A percentile compares a stretch with the other conserved stretches of the same genome.
These are phyloP conservation scores for Cyberlindnera lachancei DNA, from an alignment of 805 yeast genomes.

Conservation along the genomic window DNA sequence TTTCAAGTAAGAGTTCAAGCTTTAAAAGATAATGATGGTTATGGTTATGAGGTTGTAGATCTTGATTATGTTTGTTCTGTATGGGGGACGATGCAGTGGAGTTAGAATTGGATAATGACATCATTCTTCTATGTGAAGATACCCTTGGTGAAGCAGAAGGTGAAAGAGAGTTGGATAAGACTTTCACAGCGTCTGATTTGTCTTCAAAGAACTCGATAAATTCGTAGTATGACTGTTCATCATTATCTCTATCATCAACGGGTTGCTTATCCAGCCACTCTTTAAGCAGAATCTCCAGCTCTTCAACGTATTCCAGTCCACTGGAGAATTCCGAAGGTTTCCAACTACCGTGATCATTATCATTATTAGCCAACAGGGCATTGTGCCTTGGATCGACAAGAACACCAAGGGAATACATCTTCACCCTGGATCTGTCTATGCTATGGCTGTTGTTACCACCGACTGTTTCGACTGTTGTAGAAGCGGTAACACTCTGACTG, in stretches of 20 bases:
- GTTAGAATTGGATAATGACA: background rate
- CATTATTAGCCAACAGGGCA: constrained; percentile 7
- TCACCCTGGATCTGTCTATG: constrained; percentile 36
- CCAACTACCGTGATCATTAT: constrained; percentile 31
- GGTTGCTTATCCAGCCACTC: no score
- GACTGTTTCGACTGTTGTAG: no score
- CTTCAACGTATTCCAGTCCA: constrained; percentile 37
- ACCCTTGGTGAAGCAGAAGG: constrained; percentile 7
- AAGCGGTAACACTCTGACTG: constrained; percentile 34
- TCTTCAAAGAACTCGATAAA: constrained; percentile 21
- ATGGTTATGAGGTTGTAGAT: background rate
- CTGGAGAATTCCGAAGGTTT: constrained; percentile 33
- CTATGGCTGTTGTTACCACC: no score
- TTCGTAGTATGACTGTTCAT: constrained; percentile 12
- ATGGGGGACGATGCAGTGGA: no score
- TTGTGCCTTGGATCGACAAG: constrained; percentile 37
- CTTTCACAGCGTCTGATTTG: constrained; percentile 8
- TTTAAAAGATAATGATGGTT: constrained; percentile 38
- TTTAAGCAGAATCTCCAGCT: constrained; percentile 24
- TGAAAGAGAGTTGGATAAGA: constrained; percentile 8
- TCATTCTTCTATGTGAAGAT: constrained; percentile 1
- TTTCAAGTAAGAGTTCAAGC: constrained; percentile 38
- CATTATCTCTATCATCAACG: no score
- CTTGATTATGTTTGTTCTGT: no score
- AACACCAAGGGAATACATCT: constrained; percentile 60